These are phyloP conservation scores for Corymbia citriodora DNA, from an alignment of 441 rosid genomes.

Conservation along the genomic window DNA sequence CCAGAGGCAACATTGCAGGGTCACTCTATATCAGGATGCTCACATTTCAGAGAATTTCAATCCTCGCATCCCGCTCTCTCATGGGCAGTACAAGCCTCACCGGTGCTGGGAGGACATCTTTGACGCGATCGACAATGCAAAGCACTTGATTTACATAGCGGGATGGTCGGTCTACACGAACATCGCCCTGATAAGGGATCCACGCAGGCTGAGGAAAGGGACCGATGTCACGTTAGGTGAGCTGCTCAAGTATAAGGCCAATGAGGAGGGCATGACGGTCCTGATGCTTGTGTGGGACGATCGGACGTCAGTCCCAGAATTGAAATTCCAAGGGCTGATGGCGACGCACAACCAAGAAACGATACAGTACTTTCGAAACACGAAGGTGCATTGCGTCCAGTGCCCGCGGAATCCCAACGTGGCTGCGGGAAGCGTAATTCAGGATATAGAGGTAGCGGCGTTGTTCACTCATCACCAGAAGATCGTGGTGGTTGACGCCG, in stretches of 20 bases:
- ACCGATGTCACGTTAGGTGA: conserved; percentile 30
- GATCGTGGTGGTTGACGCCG: conserved; percentile 39
- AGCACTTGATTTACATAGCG: conserved; percentile 43
- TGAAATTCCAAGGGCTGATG: conserved; percentile 47
- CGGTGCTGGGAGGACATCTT: conserved; percentile 66
- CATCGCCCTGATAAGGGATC: conserved; percentile 42
- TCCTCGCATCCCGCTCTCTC: neutral
- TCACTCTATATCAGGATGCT: conserved; percentile 59
- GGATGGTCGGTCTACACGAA: conserved; percentile 49
- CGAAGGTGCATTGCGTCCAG: conserved; percentile 39
- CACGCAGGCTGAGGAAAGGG: conserved; percentile 10
- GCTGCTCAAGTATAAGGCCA: conserved; percentile 35
- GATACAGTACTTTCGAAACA: conserved; percentile 22
- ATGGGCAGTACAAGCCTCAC: conserved; percentile 17
- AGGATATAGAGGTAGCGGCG: conserved; percentile 23
- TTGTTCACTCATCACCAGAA: conserved; percentile 69
- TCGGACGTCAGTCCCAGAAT: conserved; percentile 29
- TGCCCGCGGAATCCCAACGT: conserved; percentile 40
- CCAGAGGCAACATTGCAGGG: conserved; percentile 43
- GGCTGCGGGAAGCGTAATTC: conserved; percentile 13
- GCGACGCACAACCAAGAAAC: conserved; percentile 49
- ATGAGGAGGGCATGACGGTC: conserved; percentile 40
- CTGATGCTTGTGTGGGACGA: conserved; percentile 65
- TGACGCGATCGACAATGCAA: conserved; percentile 33
- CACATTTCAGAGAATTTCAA: conserved; percentile 25